Conservation (phyloP, 2,329 filamentous ascomycete species). For the Aspergillus pseudoglaucus region DNA sequence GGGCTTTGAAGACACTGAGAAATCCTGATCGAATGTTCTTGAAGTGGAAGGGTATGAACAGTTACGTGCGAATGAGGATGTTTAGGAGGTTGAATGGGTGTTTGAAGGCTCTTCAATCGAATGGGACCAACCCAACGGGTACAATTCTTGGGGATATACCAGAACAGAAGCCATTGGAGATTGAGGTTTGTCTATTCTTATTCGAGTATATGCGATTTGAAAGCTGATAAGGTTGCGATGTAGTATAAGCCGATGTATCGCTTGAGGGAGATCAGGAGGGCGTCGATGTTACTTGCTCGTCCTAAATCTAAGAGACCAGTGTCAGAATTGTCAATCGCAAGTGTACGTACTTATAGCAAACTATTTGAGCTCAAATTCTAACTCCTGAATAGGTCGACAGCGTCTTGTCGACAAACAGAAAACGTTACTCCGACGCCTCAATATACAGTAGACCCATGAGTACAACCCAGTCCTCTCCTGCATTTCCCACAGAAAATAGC, state of each 20-base stretch:
- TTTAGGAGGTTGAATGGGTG: not conserved
- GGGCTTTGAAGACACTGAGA: not conserved
- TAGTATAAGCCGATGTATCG: constrained; percentile 5
- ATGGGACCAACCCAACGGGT: too few species aligned
- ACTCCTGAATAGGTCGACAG: not conserved
- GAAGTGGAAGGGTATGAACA: constrained; percentile 1
- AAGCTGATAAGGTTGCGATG: not conserved
- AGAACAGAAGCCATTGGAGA: constrained; percentile 1
- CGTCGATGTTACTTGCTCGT: constrained; percentile 1
- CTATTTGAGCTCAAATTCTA: not conserved
- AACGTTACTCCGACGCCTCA: constrained; percentile 1
- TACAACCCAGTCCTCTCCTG: not conserved
- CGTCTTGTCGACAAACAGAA: not conserved
- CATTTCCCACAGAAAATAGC: not conserved
- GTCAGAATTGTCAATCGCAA: not conserved
- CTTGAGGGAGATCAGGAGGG: constrained; percentile 4
- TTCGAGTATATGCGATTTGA: not conserved
- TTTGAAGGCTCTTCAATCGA: not conserved
- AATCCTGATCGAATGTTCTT: not conserved
- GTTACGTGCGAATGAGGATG: not conserved
- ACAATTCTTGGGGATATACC: not conserved
- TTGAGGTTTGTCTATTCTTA: not conserved
- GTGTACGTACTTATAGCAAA: not conserved
- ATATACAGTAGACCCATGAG: not conserved
- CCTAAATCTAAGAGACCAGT: not conserved